Conservation (phyloP, 148 eudicot species). For the Pharnaceum exiguum region DNA sequence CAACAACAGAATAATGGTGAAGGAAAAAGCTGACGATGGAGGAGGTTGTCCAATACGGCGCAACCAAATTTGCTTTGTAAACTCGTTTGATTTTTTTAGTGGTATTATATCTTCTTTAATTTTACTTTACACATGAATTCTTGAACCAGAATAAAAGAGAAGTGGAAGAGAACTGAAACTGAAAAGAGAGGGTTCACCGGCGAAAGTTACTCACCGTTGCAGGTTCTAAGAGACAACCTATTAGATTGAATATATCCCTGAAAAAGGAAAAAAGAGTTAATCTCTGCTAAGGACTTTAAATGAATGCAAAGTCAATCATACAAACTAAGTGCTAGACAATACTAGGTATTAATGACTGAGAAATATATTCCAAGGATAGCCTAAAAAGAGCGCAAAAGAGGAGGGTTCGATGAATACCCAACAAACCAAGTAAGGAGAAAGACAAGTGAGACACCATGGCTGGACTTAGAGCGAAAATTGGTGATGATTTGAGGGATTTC, state of each 20-base stretch:
- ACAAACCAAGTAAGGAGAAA: slow-evolving; percentile 85
- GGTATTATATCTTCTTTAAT: not conserved
- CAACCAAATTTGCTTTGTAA: not conserved
- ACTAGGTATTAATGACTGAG: not conserved
- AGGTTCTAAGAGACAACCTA: slow-evolving; percentile 89
- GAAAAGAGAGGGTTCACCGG: not conserved
- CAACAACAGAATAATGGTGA: not conserved
- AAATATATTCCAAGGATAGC: not conserved
- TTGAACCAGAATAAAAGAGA: not conserved
- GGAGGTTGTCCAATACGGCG: not conserved
- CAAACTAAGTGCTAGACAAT: not conserved
- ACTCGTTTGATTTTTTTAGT: not conserved
- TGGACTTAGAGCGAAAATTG: slow-evolving; percentile 78
- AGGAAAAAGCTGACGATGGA: not conserved
- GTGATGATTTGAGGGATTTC: slow-evolving; percentile 97
- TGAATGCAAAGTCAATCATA: not conserved
- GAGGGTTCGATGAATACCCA: slow-evolving; percentile 73
- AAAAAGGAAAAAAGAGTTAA: not conserved
- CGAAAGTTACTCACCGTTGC: slow-evolving; percentile 57
- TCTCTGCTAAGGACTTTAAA: too few species aligned
- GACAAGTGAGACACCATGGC: slow-evolving; percentile 87
- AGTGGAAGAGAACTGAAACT: not conserved
- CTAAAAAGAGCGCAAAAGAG: not conserved
- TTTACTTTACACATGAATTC: not conserved
- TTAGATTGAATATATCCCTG: slow-evolving; percentile 87